Evolutionary conservation across 1,284 basidiomycete species (phyloP).

Genomic region (Austropuccinia psidii): DNA sequence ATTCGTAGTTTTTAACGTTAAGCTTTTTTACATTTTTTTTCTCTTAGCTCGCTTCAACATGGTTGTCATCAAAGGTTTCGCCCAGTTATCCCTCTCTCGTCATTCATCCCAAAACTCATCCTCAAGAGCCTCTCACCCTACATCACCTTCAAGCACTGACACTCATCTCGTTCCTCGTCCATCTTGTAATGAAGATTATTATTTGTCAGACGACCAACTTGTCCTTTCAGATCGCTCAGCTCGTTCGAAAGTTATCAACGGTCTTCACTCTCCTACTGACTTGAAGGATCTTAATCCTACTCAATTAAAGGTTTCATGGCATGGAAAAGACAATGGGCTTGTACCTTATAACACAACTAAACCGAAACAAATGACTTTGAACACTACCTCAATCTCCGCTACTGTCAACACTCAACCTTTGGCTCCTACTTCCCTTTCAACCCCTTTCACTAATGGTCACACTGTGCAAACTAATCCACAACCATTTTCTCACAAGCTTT

Average conservation of each 20-base stretch:
- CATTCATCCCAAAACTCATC: constrained; percentile 16
- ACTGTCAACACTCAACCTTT: not conserved
- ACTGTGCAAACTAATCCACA: constrained; percentile 4
- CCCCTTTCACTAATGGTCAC: not conserved
- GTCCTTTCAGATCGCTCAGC: not conserved
- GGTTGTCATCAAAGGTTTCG: constrained; percentile 27
- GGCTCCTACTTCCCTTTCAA: not conserved
- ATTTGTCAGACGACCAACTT: constrained; percentile 27
- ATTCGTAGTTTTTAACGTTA: not conserved
- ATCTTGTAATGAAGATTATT: constrained; percentile 25
- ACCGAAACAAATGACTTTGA: not conserved
- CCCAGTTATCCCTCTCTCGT: constrained; percentile 24
- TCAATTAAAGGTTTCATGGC: not conserved
- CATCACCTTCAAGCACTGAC: not conserved
- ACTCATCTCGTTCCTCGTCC: not conserved
- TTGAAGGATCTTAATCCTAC: no score
- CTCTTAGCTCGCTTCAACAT: not conserved
- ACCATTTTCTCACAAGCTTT: constrained; percentile 2
- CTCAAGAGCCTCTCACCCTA: not conserved
- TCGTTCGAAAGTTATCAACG: not conserved
- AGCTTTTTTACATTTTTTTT: not conserved
- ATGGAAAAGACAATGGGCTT: not conserved
- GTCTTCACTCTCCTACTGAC: no score
- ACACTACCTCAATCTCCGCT: not conserved
- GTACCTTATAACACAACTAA: not conserved